Percentiles rank a stretch among this genome's conserved stretches.
Evolutionary conservation across 352 stramenopile genomes (phyloP).

Genomic region (Phytopythium boreale): DNA sequence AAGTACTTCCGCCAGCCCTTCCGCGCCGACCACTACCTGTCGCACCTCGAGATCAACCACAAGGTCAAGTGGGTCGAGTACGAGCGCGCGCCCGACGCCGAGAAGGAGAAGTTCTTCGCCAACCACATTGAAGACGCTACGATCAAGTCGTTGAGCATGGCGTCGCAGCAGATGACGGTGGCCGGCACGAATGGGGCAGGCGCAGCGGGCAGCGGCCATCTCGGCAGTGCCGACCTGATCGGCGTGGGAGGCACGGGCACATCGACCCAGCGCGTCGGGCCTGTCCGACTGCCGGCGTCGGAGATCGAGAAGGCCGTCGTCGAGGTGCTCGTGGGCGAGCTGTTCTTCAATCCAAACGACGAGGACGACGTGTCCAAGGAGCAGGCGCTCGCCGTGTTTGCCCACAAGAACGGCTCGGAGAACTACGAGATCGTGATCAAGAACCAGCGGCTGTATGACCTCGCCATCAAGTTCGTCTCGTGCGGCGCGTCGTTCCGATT

Average conservation of each 20-base stretch:
- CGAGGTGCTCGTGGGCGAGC: constrained; percentile 43
- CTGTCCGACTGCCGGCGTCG: constrained; percentile 42
- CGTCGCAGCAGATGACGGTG: constrained; percentile 23
- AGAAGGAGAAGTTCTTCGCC: constrained; percentile 59
- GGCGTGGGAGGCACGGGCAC: background rate
- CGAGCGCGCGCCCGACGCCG: constrained; percentile 38
- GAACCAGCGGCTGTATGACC: constrained; percentile 61
- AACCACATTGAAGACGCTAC: constrained; percentile 31
- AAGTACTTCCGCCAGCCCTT: constrained; percentile 74
- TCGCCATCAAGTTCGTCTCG: constrained; percentile 62
- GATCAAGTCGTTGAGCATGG: constrained; percentile 23
- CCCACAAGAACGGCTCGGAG: constrained; percentile 20
- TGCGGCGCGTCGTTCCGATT: constrained; percentile 56
- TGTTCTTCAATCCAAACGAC: constrained; percentile 49
- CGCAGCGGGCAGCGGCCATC: background rate
- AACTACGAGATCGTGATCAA: constrained; percentile 63
- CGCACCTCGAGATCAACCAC: constrained; percentile 70
- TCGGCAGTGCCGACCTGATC: background rate
- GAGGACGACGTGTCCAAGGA: constrained; percentile 36
- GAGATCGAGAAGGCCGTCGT: constrained; percentile 60
- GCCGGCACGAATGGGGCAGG: constrained; percentile 2
- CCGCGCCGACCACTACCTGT: constrained; percentile 65
- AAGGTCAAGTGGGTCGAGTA: constrained; percentile 62
- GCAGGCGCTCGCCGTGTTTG: constrained; percentile 48
- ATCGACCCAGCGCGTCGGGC: constrained; percentile 19